Conservation (phyloP, 1,284 basidiomycete genomes). For the Trametes pubescens region DNA sequence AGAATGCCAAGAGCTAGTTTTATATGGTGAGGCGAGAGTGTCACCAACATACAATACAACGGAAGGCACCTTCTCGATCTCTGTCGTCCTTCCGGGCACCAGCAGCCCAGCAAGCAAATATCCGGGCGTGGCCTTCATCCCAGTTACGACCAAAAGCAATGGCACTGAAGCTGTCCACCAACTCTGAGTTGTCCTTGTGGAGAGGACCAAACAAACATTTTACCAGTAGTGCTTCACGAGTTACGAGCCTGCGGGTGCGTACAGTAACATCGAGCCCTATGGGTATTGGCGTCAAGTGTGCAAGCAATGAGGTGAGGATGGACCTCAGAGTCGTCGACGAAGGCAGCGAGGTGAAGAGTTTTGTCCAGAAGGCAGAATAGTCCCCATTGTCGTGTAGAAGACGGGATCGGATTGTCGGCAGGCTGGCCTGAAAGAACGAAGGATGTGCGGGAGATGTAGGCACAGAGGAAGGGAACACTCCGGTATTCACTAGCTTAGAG, state of each 20-base stretch:
- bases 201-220: slow-evolving; percentile 57
- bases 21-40: slow-evolving; percentile 1
- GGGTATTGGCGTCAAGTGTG: slow-evolving; percentile 48
- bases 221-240: slow-evolving; percentile 59
- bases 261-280: slow-evolving; percentile 43
- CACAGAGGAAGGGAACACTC: slow-evolving; percentile 62
- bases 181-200: slow-evolving; percentile 51
- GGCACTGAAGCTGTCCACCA: slow-evolving; percentile 60
- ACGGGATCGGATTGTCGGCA: slow-evolving; percentile 57
- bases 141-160: slow-evolving; percentile 64
- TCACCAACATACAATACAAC: not conserved
- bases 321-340: slow-evolving; percentile 62
- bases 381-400: slow-evolving; percentile 36
- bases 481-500: slow-evolving; percentile 70
- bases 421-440: slow-evolving; percentile 67
- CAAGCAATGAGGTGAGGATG: slow-evolving; percentile 66
- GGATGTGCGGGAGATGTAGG: slow-evolving; percentile 61
- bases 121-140: slow-evolving; percentile 63
- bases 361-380: slow-evolving; percentile 62
- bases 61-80: slow-evolving; percentile 49
- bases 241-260: slow-evolving; percentile 53
- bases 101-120: slow-evolving; percentile 73
- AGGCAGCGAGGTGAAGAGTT: slow-evolving; percentile 56
- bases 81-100: slow-evolving; percentile 42
- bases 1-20: slow-evolving; percentile 57